Percentiles rank a stretch among this genome's conserved stretches.
These are phyloP conservation scores for Curvularia verruculosa DNA, from an alignment of 2,329 filamentous ascomycete genomes.

Conservation along the genomic window DNA sequence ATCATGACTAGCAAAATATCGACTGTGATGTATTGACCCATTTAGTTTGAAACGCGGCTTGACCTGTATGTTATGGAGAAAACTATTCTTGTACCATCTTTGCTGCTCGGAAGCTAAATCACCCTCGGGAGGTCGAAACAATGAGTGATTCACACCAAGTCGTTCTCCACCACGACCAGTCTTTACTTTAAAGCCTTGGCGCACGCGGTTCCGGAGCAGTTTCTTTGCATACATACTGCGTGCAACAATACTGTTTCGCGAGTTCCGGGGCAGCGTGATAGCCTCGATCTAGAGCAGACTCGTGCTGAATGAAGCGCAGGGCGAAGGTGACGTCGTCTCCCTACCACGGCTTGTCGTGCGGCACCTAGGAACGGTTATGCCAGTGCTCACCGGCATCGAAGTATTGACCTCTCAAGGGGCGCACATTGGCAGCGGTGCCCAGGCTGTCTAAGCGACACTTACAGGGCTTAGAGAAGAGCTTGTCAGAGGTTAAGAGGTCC, in stretches of 20 bases:
- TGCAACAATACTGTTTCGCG: slow-evolving; percentile 8
- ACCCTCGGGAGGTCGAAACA: slow-evolving; percentile 20
- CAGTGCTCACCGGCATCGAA: slow-evolving; percentile 5
- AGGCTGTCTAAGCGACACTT: slow-evolving; percentile 10
- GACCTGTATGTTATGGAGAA: not conserved
- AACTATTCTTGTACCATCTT: slow-evolving; percentile 1
- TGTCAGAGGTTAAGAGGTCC: slow-evolving; percentile 13
- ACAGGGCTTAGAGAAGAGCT: slow-evolving; percentile 17
- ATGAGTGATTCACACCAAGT: slow-evolving; percentile 21
- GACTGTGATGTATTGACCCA: not conserved
- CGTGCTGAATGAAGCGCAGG: slow-evolving; percentile 19
- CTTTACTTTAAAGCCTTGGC: slow-evolving; percentile 2
- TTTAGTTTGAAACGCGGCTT: slow-evolving; percentile 9
- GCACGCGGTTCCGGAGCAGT: slow-evolving; percentile 7
- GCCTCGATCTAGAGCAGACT: slow-evolving; percentile 2
- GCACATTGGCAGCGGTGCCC: slow-evolving; percentile 15
- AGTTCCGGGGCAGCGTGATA: slow-evolving; percentile 4
- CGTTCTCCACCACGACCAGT: not conserved
- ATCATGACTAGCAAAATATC: slow-evolving; percentile 7
- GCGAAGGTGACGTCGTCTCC: slow-evolving; percentile 17
- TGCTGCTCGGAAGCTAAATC: slow-evolving; percentile 4
- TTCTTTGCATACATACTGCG: slow-evolving; percentile 1
- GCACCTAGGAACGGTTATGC: not conserved
- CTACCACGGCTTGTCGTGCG: slow-evolving; percentile 7
- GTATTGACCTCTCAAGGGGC: slow-evolving; percentile 16